Evolutionary conservation across 352 stramenopile genomes (phyloP).

Genomic region (Phytophthora pini): DNA sequence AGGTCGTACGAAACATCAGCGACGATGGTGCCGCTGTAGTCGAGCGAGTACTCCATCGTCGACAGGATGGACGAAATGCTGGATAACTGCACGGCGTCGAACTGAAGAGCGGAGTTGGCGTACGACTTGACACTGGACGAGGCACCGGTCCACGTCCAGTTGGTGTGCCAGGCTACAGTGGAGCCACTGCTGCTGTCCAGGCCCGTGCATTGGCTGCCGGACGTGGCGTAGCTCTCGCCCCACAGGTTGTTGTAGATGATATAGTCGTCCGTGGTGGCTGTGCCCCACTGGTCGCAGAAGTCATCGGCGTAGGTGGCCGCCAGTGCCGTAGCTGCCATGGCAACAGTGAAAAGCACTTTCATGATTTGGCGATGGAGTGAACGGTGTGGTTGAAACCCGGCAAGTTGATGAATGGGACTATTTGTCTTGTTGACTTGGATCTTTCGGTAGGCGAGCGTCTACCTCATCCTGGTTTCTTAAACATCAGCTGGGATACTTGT

Average conservation of each 20-base stretch:
- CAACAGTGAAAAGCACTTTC: slow-evolving; percentile 20
- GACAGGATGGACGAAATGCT: slow-evolving; percentile 43
- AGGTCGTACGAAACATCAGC: slow-evolving; percentile 49
- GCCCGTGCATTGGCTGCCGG: slow-evolving; percentile 49
- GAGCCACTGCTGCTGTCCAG: slow-evolving; percentile 36
- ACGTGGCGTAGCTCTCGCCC: slow-evolving; percentile 32
- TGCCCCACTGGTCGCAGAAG: slow-evolving; percentile 43
- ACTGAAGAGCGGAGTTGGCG: slow-evolving; percentile 48
- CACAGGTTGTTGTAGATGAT: slow-evolving; percentile 62
- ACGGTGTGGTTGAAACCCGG: slow-evolving; percentile 5
- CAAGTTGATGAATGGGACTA: slow-evolving; percentile 25
- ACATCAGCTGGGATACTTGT: slow-evolving; percentile 23
- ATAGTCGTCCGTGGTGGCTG: slow-evolving; percentile 34
- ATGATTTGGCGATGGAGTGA: slow-evolving; percentile 11
- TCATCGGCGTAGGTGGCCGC: not conserved
- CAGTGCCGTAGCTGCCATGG: slow-evolving; percentile 3
- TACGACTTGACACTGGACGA: slow-evolving; percentile 51
- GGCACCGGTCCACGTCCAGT: slow-evolving; percentile 36
- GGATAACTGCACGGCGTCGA: slow-evolving; percentile 38
- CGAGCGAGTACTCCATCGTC: slow-evolving; percentile 40
- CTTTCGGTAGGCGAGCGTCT: slow-evolving; percentile 15
- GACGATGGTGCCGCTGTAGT: slow-evolving; percentile 36
- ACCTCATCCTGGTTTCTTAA: slow-evolving; percentile 2
- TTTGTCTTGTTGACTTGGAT: not conserved
- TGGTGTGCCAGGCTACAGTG: slow-evolving; percentile 41